phyloP scores from a whole-genome alignment of 116 monocot species.

The Trichopus zeylanicus region DNA sequence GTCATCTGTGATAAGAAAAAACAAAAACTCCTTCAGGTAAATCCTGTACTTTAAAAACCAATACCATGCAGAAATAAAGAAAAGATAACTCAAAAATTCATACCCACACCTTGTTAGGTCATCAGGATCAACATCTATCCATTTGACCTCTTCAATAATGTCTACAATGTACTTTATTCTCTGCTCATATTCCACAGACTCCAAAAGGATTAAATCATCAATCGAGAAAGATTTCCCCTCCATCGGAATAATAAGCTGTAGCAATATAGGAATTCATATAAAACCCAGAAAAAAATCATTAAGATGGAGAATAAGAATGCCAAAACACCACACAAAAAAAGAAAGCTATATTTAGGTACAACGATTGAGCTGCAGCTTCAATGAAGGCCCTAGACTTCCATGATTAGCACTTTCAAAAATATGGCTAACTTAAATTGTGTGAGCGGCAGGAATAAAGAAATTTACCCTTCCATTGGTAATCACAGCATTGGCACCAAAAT shows the following conservation, averaged over 20 bases:
- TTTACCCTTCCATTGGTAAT: slow-evolving; percentile 96
- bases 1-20: too few species aligned
- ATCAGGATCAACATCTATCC: slow-evolving; percentile 73
- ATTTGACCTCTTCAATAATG: slow-evolving; percentile 69
- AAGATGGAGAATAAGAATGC: too few species aligned
- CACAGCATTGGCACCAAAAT: slow-evolving; percentile 54
- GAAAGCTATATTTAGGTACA: too few species aligned
- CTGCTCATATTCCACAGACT: slow-evolving; percentile 72
- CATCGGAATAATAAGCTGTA: slow-evolving; percentile 51
- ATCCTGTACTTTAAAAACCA: too few species aligned
- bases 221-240: slow-evolving; percentile 48
- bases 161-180: slow-evolving; percentile 63
- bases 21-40: too few species aligned
- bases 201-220: slow-evolving; percentile 84
- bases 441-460: slow-evolving; percentile 2
- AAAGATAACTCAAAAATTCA: not conserved
- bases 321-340: too few species aligned
- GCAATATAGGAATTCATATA: too few species aligned
- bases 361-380: too few species aligned
- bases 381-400: too few species aligned
- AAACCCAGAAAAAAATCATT: too few species aligned
- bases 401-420: too few species aligned
- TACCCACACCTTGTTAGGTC: slow-evolving; percentile 67
- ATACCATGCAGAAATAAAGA: too few species aligned
- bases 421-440: not conserved